A percentile compares a stretch with the other conserved stretches of the same genome.
These are phyloP conservation scores for Phytomonas serpens DNA, from an alignment of 208 protist species.

Conservation along the genomic window DNA sequence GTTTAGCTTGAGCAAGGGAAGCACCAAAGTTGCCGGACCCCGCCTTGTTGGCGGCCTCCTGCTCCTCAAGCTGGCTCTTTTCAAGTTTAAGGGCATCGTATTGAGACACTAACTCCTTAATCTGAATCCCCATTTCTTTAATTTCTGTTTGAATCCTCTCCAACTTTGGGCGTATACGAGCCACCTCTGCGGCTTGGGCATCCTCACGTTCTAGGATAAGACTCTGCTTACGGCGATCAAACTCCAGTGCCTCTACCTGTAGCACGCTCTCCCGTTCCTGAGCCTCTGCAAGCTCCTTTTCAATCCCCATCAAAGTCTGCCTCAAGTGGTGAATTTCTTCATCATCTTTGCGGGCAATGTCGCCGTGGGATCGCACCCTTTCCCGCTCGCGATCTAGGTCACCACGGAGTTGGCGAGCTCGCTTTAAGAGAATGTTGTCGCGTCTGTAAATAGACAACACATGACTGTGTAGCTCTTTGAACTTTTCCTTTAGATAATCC, in stretches of 20 bases:
- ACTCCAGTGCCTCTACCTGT: constrained; percentile 88
- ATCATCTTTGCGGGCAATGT: constrained; percentile 72
- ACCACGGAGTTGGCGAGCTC: constrained; percentile 71
- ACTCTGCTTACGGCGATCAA: constrained; percentile 83
- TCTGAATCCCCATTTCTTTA: constrained; percentile 56
- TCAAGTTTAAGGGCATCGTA: constrained; percentile 33
- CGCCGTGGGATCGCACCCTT: constrained; percentile 50
- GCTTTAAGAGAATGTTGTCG: constrained; percentile 83
- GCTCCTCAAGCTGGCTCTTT: constrained; percentile 30
- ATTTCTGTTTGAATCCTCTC: constrained; percentile 68
- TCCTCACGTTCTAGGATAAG: constrained; percentile 84
- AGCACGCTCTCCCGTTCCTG: constrained; percentile 88
- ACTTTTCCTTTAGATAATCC: constrained; percentile 78
- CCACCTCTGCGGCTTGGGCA: constrained; percentile 81
- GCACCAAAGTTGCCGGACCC: constrained; percentile 44
- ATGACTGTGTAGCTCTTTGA: constrained; percentile 78
- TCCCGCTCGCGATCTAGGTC: constrained; percentile 74
- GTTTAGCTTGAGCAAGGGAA: constrained; percentile 48
- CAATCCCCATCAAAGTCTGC: constrained; percentile 50
- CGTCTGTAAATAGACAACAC: constrained; percentile 87
- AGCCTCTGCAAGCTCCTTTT: constrained; percentile 66
- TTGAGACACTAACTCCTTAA: constrained; percentile 48
- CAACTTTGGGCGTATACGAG: constrained; percentile 77
- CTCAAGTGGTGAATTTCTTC: constrained; percentile 80
- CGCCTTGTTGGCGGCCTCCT: constrained; percentile 50